These are phyloP conservation scores for Phytopythium montanum DNA, from an alignment of 352 stramenopile species.

Conservation along the genomic window DNA sequence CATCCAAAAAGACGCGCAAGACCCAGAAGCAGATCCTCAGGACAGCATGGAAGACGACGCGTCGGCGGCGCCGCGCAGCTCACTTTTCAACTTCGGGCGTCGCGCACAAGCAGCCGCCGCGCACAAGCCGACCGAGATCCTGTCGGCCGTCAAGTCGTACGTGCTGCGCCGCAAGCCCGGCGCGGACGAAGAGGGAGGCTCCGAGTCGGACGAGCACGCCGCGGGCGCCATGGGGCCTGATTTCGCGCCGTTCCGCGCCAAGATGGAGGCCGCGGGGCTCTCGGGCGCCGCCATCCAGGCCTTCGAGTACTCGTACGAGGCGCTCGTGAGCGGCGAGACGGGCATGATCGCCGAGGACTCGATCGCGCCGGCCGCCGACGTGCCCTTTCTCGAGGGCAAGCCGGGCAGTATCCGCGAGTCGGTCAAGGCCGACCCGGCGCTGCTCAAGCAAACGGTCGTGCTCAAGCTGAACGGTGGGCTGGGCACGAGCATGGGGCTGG, in stretches of 20 bases:
- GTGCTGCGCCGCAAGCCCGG: slow-evolving; percentile 3
- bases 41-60: slow-evolving; percentile 7
- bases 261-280: slow-evolving; percentile 96
- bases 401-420: slow-evolving; percentile 70
- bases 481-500: slow-evolving; percentile 89
- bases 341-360: slow-evolving; percentile 96
- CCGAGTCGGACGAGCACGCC: background rate
- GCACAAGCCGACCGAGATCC: slow-evolving; percentile 3
- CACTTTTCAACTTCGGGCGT: slow-evolving; percentile 12
- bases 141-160: slow-evolving; percentile 7
- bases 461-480: slow-evolving; percentile 87
- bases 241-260: slow-evolving; percentile 88
- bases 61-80: slow-evolving; percentile 4
- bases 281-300: slow-evolving; percentile 95
- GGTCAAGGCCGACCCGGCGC: slow-evolving; percentile 53
- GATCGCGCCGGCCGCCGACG: slow-evolving; percentile 85
- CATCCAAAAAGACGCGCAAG: slow-evolving; percentile 4
- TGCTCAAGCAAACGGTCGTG: slow-evolving; percentile 86
- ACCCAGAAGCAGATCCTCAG: background rate
- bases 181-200: background rate
- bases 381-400: slow-evolving; percentile 83
- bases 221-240: slow-evolving; percentile 33
- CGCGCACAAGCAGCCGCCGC: slow-evolving; percentile 5
- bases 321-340: slow-evolving; percentile 91
- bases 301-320: slow-evolving; percentile 97